Evolutionary conservation across 495 filamentous ascomycete genomes (phyloP).

Genomic region (Bacidia rubella): DNA sequence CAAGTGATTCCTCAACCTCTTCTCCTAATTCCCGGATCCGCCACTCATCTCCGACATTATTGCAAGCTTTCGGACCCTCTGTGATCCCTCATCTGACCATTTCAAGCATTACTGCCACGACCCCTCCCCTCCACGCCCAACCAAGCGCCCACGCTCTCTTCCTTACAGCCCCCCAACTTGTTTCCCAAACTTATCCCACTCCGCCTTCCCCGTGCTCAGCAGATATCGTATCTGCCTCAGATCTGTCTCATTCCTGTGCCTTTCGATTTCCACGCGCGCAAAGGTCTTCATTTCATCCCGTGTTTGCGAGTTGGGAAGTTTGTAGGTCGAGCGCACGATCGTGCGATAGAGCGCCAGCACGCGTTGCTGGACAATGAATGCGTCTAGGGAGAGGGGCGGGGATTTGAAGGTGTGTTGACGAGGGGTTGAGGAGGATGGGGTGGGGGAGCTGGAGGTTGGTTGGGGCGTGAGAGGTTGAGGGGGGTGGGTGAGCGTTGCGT

Average conservation of each 20-base stretch:
- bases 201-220: slow-evolving; percentile 44
- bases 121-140: too few species aligned
- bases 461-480: too few species aligned
- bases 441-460: not conserved
- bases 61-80: too few species aligned
- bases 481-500: too few species aligned
- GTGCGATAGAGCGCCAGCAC: slow-evolving; percentile 16
- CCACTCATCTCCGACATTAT: too few species aligned
- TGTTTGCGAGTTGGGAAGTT: slow-evolving; percentile 33
- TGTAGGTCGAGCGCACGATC: slow-evolving; percentile 15
- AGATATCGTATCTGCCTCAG: slow-evolving; percentile 48
- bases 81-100: too few species aligned
- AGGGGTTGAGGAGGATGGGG: not conserved
- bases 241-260: slow-evolving; percentile 56
- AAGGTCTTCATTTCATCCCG: slow-evolving; percentile 54
- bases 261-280: slow-evolving; percentile 64
- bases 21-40: too few species aligned
- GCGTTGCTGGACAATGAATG: slow-evolving; percentile 19
- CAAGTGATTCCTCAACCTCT: too few species aligned
- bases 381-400: slow-evolving; percentile 10
- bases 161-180: slow-evolving; percentile 36
- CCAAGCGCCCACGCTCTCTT: too few species aligned
- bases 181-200: slow-evolving; percentile 46
- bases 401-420: not conserved
- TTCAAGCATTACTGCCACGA: too few species aligned